Evolutionary conservation across 179 eudicot species (phyloP), one percentile per base, ranked within the genome.

Genomic region (Beta lomatogona): DNA sequence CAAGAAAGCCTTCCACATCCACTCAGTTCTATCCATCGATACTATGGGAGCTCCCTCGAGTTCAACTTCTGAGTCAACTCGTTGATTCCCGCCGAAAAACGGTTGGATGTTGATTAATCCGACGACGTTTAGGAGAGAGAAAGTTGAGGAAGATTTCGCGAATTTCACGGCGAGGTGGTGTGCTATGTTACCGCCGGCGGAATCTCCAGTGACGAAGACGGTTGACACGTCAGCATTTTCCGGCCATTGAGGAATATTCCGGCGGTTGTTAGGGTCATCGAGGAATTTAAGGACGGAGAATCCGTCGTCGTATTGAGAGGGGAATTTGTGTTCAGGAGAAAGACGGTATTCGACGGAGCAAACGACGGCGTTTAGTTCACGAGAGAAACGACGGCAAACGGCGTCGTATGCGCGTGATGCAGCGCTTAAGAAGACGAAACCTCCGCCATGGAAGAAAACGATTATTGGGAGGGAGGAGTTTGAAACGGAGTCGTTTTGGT

Each of bases 371-470:
- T 86, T 83, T 4, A 91, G 48, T 70, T 86, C 59, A 9, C 88
- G 74, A 0, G 92, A 82, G 50, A 93, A 89, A 0, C 91, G 90
- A 31, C 96, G 94, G 84, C 97, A 92, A 4, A 91, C 89, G 80
- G 82, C 83, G 90, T 93, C 94, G 89, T 90, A 94, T 3, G 65
- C n/a, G 48, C 53, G 48, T 13, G 87, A 75, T 2, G 89, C 86
- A 0, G 98, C 89, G 82, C 86, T 75, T 15, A 92, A 85, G 77
- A 74, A 85, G 13, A 81, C 90, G 74, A 92, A 94, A 0, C 98
- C 98, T 11, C 98, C 98, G 22, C 97, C 97, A 82, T 94, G 98
- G 84, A 88, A 94, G 84, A 89, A 94, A 55, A 94, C 88, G 48
- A 93, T 67, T 5, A 93, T 85, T 13, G 97, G 97, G 31, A 86